Evolutionary conservation across 495 filamentous ascomycete genomes (phyloP).

Genomic region (Talaromyces nanjingensis): DNA sequence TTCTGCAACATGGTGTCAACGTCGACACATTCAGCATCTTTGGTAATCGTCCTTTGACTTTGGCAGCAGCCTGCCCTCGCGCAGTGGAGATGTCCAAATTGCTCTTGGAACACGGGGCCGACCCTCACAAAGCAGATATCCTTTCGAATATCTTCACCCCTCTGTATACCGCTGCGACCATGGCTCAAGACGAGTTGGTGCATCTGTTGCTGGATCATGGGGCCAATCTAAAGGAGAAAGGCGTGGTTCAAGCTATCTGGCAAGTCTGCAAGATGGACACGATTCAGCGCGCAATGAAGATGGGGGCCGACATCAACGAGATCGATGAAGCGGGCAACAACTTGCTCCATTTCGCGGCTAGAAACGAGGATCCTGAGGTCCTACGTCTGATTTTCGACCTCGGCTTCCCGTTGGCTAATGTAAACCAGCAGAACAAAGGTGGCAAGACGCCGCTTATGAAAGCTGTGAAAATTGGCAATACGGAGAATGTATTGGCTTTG

Average conservation of each 20-base stretch:
- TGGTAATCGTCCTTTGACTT: not conserved
- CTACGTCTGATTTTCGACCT: not conserved
- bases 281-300: not conserved
- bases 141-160: not conserved
- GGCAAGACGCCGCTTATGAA: slow-evolving; percentile 4
- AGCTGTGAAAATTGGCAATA: not conserved
- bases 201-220: not conserved
- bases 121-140: not conserved
- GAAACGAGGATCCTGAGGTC: not conserved
- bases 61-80: not conserved
- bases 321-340: not conserved
- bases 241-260: not conserved
- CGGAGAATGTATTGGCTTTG: not conserved
- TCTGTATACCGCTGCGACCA: not conserved
- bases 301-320: not conserved
- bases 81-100: not conserved
- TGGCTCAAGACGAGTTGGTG: not conserved
- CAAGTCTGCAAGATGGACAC: not conserved
- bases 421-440: not conserved
- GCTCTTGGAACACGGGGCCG: not conserved
- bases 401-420: not conserved
- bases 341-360: not conserved
- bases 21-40: not conserved
- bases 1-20: not conserved
- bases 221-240: not conserved